These are phyloP conservation scores for Ceratocystis destructans DNA, from an alignment of 2,329 filamentous ascomycete species.

Conservation along the genomic window DNA sequence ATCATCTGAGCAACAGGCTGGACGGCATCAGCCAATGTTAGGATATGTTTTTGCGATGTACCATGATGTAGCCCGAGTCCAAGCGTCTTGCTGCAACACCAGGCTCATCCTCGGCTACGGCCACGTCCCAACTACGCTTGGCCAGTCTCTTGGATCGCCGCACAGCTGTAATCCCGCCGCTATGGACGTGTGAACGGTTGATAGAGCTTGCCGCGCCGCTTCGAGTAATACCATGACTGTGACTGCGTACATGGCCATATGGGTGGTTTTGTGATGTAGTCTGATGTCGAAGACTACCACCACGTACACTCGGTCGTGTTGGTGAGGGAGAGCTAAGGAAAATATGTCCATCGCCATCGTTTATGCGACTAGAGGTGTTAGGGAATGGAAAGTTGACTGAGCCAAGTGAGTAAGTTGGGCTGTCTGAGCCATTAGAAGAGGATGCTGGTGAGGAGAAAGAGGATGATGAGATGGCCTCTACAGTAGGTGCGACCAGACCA, in stretches of 20 bases:
- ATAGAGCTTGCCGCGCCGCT: neutral
- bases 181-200: neutral
- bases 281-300: neutral
- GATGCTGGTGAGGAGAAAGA: slow-evolving; percentile 6
- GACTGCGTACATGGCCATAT: neutral
- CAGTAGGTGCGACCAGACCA: neutral
- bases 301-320: neutral
- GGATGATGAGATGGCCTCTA: neutral
- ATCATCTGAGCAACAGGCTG: neutral
- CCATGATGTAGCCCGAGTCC: slow-evolving; percentile 37
- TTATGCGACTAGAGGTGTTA: neutral
- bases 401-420: slow-evolving; percentile 15
- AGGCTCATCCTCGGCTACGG: slow-evolving; percentile 9
- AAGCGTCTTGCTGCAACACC: neutral
- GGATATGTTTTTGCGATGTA: slow-evolving; percentile 39
- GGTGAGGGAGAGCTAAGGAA: slow-evolving; percentile 1
- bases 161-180: neutral
- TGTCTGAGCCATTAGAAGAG: slow-evolving; percentile 11
- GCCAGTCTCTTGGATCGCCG: slow-evolving; percentile 5
- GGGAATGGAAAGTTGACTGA: neutral
- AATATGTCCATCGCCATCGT: neutral
- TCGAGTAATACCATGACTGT: slow-evolving; percentile 2
- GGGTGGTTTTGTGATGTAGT: neutral
- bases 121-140: slow-evolving; percentile 14
- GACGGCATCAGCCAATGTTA: slow-evolving; percentile 23